Evolutionary conservation across 139 green algal species (phyloP).

Genomic region (Tetraselmis striata): DNA sequence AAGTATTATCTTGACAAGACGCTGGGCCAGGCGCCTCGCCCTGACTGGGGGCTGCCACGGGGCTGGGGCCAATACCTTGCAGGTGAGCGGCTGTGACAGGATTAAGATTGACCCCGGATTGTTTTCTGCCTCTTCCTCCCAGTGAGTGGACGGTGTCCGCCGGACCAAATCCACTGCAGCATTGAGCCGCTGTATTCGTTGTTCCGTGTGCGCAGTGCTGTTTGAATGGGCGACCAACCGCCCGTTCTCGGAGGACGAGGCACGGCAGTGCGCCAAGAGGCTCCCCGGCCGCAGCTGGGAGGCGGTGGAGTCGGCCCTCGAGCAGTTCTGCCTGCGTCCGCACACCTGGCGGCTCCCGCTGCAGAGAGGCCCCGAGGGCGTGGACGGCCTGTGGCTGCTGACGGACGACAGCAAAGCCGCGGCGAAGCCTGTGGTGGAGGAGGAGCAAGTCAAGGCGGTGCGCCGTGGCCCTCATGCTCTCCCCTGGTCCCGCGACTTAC

Average conservation of each 20-base stretch:
- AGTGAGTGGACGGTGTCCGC: too few species aligned
- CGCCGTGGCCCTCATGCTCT: too few species aligned
- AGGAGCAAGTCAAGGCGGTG: not conserved
- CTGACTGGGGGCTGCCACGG: conserved; percentile 61
- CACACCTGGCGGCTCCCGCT: not conserved
- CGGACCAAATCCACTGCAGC: conserved; percentile 65
- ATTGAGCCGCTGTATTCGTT: conserved; percentile 22
- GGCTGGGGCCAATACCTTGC: conserved; percentile 69
- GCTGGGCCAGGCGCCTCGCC: conserved; percentile 61
- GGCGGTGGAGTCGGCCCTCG: conserved; percentile 53
- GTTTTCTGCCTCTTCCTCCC: too few species aligned
- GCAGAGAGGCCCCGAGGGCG: not conserved
- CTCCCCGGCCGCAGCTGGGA: conserved; percentile 78
- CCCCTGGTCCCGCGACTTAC: not conserved
- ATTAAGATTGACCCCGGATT: too few species aligned
- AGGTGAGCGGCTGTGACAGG: conserved; percentile 26
- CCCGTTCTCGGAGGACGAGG: conserved; percentile 45
- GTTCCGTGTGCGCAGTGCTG: conserved; percentile 36
- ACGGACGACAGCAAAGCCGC: not conserved
- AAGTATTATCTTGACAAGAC: conserved; percentile 64
- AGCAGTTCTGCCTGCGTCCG: conserved; percentile 19
- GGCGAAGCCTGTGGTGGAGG: not conserved
- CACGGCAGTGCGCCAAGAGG: conserved; percentile 59
- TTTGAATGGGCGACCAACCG: conserved; percentile 53
- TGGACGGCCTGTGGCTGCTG: not conserved